Evolutionary conservation across 140 eudicot species (phyloP), one percentile per base, ranked within the genome.

Genomic region (Cichorium intybus): DNA sequence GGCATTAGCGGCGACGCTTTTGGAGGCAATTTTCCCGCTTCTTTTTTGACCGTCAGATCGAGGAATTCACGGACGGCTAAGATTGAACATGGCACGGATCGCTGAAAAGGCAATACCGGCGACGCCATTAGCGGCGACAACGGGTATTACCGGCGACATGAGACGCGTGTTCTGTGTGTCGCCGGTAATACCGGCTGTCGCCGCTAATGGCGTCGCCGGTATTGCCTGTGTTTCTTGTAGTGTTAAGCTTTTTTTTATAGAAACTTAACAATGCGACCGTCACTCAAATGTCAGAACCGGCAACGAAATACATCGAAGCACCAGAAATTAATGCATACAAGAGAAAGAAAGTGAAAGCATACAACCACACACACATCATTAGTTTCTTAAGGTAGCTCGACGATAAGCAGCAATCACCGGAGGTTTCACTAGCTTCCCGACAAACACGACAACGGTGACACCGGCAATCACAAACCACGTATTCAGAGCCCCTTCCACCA

Each of bases 391-490:
- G 10, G 75, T 22, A 8, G 17, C 43, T 6, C 28, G 60, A 0
- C 53, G 61, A 59, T 48, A 59, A 0, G 59, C 63, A 0, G 54
- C n/a, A 22, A 22, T 21, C 24, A 57, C 9, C 4, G 24, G 20
- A 31, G 20, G 52, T 16, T 70, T 70, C 26, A 70, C 6, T 5
- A 43, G 68, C 52, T 0, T 14, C 26, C 0, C 52, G 0, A 16
- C 0, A 48, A 58, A 70, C 14, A 47, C 20, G 34, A 45, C 27
- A 29, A 70, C 6, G 49, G 75, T 6, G n/a, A 21, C 14, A 17
- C 75, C 68, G 9, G 68, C 75, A 24, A 70, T 37, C 27, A 47
- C 75, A 59, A 3, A 46, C 68, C 68, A 70, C 50, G 10, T 12
- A 6, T 20, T 21, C 39, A 70, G 6, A 24, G 75, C 60, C 60